Evolutionary conservation across 2,329 filamentous ascomycete species (phyloP).

Genomic region (Coniosporium tulheliwenetii): DNA sequence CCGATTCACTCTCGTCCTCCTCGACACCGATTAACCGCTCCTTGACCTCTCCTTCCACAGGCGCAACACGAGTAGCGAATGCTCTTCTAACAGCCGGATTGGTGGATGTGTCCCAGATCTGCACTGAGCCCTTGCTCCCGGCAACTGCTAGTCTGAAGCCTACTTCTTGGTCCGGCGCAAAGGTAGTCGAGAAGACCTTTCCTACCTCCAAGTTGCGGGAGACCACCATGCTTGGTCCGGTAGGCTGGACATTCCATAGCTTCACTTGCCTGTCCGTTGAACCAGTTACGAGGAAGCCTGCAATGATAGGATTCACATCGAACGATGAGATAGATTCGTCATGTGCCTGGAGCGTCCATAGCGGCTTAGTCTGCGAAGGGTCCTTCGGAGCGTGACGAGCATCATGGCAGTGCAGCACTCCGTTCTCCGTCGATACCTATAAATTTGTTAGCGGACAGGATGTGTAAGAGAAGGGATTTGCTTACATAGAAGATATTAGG

Average conservation of each 20-base stretch:
- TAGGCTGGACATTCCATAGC: conserved; percentile 77
- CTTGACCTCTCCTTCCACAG: conserved; percentile 44
- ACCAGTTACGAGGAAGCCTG: conserved; percentile 84
- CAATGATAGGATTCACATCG: conserved; percentile 78
- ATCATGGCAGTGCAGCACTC: conserved; percentile 86
- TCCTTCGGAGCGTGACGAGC: conserved; percentile 58
- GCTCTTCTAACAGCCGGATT: conserved; percentile 73
- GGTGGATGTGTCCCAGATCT: conserved; percentile 94
- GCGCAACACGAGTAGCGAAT: conserved; percentile 56
- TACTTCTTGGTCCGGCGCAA: conserved; percentile 80
- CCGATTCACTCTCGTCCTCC: conserved; percentile 48
- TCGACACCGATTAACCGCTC: conserved; percentile 67
- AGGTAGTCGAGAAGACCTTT: conserved; percentile 81
- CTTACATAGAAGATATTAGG: conserved; percentile 79
- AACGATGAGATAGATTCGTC: conserved; percentile 85
- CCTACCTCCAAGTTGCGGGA: conserved; percentile 85
- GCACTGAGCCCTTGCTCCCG: conserved; percentile 81
- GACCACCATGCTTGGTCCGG: conserved; percentile 78
- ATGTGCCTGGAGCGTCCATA: conserved; percentile 93
- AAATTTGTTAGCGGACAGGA: background rate
- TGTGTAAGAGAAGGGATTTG: background rate
- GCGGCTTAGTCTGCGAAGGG: conserved; percentile 61
- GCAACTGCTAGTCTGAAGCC: conserved; percentile 86
- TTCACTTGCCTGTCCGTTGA: conserved; percentile 93
- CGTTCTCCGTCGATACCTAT: conserved; percentile 64